Evolutionary conservation across 495 filamentous ascomycete species (phyloP).

Genomic region (Cladorrhinum samala): DNA sequence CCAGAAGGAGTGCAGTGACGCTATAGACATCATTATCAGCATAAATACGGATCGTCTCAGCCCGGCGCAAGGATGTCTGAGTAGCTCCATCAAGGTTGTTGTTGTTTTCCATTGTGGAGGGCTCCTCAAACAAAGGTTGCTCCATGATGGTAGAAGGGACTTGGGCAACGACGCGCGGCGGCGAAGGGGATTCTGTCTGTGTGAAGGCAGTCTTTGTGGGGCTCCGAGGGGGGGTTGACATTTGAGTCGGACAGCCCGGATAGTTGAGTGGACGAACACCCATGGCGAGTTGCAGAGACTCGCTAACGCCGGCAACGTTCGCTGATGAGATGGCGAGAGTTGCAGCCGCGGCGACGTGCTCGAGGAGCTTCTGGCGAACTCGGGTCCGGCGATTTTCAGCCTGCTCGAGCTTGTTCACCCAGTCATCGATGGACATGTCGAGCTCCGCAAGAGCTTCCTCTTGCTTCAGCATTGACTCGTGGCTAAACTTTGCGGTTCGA

Average conservation of each 20-base stretch:
- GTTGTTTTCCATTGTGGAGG: conserved; percentile 12
- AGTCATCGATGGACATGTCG: conserved; percentile 68
- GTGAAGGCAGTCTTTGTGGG: conserved; percentile 32
- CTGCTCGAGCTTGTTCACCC: conserved; percentile 64
- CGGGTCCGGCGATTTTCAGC: conserved; percentile 66
- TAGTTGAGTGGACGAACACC: conserved; percentile 29
- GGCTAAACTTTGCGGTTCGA: conserved; percentile 56
- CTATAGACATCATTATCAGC: conserved; percentile 56
- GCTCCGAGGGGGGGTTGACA: conserved; percentile 44
- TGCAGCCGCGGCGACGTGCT: conserved; percentile 61
- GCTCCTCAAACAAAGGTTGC: conserved; percentile 37
- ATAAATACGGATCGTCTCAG: conserved; percentile 63
- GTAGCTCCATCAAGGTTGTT: conserved; percentile 18
- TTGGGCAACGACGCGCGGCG: conserved; percentile 41
- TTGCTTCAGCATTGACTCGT: conserved; percentile 65
- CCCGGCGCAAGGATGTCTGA: conserved; percentile 33
- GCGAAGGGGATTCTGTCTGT: conserved; percentile 27
- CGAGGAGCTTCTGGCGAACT: conserved; percentile 68
- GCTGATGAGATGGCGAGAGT: conserved; percentile 30
- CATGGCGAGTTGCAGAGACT: conserved; percentile 37
- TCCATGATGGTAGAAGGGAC: conserved; percentile 45
- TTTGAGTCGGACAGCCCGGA: conserved; percentile 21
- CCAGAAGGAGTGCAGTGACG: conserved; percentile 44
- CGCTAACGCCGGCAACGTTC: conserved; percentile 30
- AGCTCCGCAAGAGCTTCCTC: conserved; percentile 67